phyloP scores from a whole-genome alignment of 2,329 filamentous ascomycete species.

The Leptographium radiaticola region DNA sequence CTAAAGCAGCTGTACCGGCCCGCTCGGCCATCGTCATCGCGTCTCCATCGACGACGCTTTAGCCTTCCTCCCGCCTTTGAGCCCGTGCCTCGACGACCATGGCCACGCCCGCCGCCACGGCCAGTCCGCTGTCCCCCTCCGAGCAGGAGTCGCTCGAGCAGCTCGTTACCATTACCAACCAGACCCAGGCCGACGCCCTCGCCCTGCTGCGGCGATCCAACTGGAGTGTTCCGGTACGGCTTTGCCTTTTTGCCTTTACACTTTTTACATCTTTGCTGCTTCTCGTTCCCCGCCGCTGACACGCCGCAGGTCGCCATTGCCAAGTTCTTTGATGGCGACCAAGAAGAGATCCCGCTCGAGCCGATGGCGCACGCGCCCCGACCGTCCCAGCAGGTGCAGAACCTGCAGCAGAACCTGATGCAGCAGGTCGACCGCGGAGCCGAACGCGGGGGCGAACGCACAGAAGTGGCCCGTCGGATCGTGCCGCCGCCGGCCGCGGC shows the following conservation, averaged over 20 bases:
- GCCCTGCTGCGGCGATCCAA: conserved; percentile 72
- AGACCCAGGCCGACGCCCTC: conserved; percentile 63
- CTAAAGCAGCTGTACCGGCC: no score
- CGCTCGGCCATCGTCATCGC: no score
- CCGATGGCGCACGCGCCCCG: conserved; percentile 25
- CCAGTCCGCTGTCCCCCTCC: conserved; percentile 45
- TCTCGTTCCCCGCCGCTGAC: not conserved
- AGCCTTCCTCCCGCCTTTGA: no score
- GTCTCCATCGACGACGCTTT: no score
- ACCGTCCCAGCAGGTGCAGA: conserved; percentile 4
- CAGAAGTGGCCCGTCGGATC: conserved; percentile 68
- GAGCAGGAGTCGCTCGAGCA: conserved; percentile 81
- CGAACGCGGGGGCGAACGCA: conserved; percentile 17
- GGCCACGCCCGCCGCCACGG: not conserved
- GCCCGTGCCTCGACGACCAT: no score
- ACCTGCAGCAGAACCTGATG: not conserved
- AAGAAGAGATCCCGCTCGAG: conserved; percentile 54
- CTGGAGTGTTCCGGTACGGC: conserved; percentile 78
- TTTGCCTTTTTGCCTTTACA: not conserved
- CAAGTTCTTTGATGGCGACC: conserved; percentile 96
- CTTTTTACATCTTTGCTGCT: not conserved
- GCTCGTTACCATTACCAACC: conserved; percentile 77
- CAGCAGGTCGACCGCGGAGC: not conserved
- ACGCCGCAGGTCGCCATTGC: conserved; percentile 70
- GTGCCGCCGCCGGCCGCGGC: conserved; percentile 58